Evolutionary conservation across 106 monocot genomes (phyloP).

Genomic region (Xerophyta viscosa): DNA sequence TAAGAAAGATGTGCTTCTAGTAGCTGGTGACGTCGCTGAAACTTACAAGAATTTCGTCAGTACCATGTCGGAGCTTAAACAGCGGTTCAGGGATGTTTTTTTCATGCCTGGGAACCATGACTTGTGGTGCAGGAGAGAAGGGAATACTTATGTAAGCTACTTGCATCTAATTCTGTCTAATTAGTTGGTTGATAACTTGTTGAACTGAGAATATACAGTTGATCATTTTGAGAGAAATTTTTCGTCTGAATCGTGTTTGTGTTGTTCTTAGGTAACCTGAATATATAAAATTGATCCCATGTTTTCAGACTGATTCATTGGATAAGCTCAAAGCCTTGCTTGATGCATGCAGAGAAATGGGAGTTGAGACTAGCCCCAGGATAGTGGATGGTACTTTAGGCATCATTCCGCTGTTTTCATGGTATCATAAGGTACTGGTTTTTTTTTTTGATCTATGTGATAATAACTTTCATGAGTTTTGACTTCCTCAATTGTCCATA

Average conservation of each 20-base stretch:
- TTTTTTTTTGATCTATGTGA: not conserved
- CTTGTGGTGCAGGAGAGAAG: constrained; percentile 69
- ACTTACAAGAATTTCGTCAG: constrained; percentile 44
- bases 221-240: too few species aligned
- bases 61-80: constrained; percentile 48
- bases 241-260: not conserved
- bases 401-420: constrained; percentile 73
- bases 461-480: too few species aligned
- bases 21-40: constrained; percentile 78
- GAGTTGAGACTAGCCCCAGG: constrained; percentile 58
- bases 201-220: too few species aligned
- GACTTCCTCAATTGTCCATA: not conserved
- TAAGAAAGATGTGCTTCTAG: constrained; percentile 47
- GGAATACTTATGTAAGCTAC: constrained; percentile 34
- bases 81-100: constrained; percentile 50
- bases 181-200: too few species aligned
- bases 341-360: constrained; percentile 71
- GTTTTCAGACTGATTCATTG: constrained; percentile 66
- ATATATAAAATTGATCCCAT: not conserved
- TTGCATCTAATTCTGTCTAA: too few species aligned
- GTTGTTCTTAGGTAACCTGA: constrained; percentile 1
- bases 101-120: constrained; percentile 83
- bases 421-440: constrained; percentile 85
- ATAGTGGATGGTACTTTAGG: constrained; percentile 40
- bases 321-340: constrained; percentile 76